phyloP scores from a whole-genome alignment of 129 eudicot genomes.

The Sambucus nigra region DNA sequence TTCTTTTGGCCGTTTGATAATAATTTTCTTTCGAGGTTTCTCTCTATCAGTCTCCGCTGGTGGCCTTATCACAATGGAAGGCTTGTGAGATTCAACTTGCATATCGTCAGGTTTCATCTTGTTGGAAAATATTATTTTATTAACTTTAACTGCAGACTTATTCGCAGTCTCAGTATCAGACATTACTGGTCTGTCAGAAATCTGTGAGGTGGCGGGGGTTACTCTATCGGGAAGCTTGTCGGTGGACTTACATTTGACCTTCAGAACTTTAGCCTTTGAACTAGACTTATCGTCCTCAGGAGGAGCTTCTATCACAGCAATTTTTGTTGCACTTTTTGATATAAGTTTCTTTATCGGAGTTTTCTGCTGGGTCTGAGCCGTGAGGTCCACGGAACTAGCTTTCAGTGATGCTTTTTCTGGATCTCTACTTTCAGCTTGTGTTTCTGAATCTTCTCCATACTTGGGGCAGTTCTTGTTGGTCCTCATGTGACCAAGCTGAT shows the following conservation, averaged over 20 bases:
- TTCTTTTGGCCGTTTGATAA: slow-evolving; percentile 72
- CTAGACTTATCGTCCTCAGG: slow-evolving; percentile 57
- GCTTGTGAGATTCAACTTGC: slow-evolving; percentile 48
- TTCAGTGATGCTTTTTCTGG: slow-evolving; percentile 37
- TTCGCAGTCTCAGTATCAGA: slow-evolving; percentile 58
- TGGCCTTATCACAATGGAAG: slow-evolving; percentile 61
- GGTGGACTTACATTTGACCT: slow-evolving; percentile 65
- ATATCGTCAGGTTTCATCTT: slow-evolving; percentile 51
- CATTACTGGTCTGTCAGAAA: slow-evolving; percentile 49
- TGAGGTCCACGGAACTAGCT: slow-evolving; percentile 31
- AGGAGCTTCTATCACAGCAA: slow-evolving; percentile 46
- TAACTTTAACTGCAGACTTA: slow-evolving; percentile 52
- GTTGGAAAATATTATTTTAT: slow-evolving; percentile 61
- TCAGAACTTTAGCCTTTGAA: slow-evolving; percentile 64
- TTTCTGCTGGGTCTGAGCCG: slow-evolving; percentile 42
- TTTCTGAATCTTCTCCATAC: slow-evolving; percentile 61
- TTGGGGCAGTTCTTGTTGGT: slow-evolving; percentile 92
- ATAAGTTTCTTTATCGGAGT: slow-evolving; percentile 34
- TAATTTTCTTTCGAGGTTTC: slow-evolving; percentile 52
- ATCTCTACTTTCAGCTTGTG: slow-evolving; percentile 51
- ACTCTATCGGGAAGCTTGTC: slow-evolving; percentile 50
- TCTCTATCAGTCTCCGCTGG: slow-evolving; percentile 44
- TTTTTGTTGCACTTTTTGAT: slow-evolving; percentile 44
- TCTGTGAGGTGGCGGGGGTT: slow-evolving; percentile 56
- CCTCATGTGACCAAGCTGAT: slow-evolving; percentile 92